Percentiles rank a stretch among this genome's conserved stretches.
phyloP scores from a whole-genome alignment of 1,284 basidiomycete genomes.

The Apiotrichum akiyoshidainum region DNA sequence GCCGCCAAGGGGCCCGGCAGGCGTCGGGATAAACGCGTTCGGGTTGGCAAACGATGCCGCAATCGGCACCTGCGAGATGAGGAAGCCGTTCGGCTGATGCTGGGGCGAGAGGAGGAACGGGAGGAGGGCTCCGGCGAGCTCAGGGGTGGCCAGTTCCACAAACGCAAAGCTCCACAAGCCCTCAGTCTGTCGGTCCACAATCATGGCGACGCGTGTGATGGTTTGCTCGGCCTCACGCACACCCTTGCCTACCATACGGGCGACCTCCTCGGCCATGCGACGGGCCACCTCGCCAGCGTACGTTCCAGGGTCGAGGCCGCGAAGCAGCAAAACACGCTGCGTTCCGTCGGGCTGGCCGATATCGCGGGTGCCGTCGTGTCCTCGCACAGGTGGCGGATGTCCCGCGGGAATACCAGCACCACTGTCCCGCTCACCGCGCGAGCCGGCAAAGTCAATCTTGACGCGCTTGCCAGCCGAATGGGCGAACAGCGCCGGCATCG shows the following conservation, averaged over 20 bases:
- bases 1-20: constrained; percentile 53
- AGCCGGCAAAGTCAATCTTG: constrained; percentile 80
- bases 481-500: constrained; percentile 63
- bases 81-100: constrained; percentile 79
- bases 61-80: constrained; percentile 77
- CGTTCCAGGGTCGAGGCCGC: constrained; percentile 81
- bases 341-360: constrained; percentile 57
- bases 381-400: constrained; percentile 31
- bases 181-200: constrained; percentile 78
- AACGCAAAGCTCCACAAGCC: constrained; percentile 88
- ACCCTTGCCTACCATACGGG: constrained; percentile 56
- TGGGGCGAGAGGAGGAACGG: constrained; percentile 75
- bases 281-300: constrained; percentile 56
- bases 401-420: background rate
- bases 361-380: constrained; percentile 87
- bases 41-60: constrained; percentile 84
- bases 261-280: constrained; percentile 66
- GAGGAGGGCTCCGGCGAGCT: constrained; percentile 65
- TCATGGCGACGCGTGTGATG: constrained; percentile 77
- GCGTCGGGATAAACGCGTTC: constrained; percentile 70
- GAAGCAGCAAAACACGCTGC: constrained; percentile 68
- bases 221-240: constrained; percentile 72
- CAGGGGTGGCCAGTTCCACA: constrained; percentile 77
- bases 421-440: constrained; percentile 8
- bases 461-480: constrained; percentile 60